Percentiles rank a stretch among this genome's conserved stretches.
Evolutionary conservation across 495 filamentous ascomycete genomes (phyloP).

Genomic region (Aspergillus ellipticus): DNA sequence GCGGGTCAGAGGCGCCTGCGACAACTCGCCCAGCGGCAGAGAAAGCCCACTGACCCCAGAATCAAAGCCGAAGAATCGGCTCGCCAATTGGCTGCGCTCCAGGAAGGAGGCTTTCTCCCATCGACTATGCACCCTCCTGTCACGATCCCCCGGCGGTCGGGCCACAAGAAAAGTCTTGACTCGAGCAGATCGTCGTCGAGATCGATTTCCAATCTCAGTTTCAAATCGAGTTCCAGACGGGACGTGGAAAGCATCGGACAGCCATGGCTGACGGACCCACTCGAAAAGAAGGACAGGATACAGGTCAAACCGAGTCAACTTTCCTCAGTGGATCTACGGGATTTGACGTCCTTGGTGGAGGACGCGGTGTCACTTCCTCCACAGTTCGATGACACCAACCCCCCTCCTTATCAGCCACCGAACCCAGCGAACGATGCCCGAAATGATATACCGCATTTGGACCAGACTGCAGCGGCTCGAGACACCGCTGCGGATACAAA

Average conservation of each 20-base stretch:
- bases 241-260: constrained; percentile 42
- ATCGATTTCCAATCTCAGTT: constrained; percentile 16
- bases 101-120: constrained; percentile 36
- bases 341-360: constrained; percentile 36
- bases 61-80: constrained; percentile 28
- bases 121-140: constrained; percentile 3
- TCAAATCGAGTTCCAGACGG: constrained; percentile 29
- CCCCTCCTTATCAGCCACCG: constrained; percentile 29
- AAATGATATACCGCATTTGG: background rate
- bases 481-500: background rate
- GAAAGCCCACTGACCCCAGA: constrained; percentile 25
- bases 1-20: constrained; percentile 41
- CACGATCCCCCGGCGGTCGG: constrained; percentile 9
- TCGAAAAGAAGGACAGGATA: constrained; percentile 12
- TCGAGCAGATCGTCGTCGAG: constrained; percentile 10
- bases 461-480: background rate
- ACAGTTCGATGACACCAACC: constrained; percentile 24
- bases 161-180: constrained; percentile 13
- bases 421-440: constrained; percentile 4
- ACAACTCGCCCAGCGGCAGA: constrained; percentile 38
- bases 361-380: constrained; percentile 30
- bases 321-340: constrained; percentile 32
- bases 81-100: constrained; percentile 33
- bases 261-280: constrained; percentile 36
- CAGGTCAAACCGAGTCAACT: constrained; percentile 21